Base-by-base conservation (phyloP, 345 rosid genomes). In the Toxicodendron radicans region DNA sequence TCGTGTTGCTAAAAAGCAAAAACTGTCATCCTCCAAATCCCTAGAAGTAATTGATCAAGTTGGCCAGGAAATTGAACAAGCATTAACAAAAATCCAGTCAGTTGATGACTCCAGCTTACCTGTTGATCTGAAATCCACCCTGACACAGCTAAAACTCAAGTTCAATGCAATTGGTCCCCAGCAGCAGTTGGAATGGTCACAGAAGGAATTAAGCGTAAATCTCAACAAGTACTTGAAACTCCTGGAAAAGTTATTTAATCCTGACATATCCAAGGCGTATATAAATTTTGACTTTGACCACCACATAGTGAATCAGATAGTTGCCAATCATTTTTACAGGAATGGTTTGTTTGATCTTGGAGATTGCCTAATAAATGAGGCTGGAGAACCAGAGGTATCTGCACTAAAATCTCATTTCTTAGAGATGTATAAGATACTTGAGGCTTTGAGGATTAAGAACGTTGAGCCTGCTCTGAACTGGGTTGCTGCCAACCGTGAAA, bases 331-430 rank as follows among this genome's bases (percentile, higher is more conserved):
- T 78, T 86, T 90, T 48, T 91, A 95, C 79, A 79, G 80, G 79
- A 87, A 85, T 62, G 96, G 98, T 27, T 83, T 87, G 81, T 91
- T 95, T 79, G 94, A 93, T 74, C 71, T 90, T 23, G 96, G 98
- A 56, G 97, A 95, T 79, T 87, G 85, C 82, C 77, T 92, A 14
- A 77, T 82, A 67, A 79, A 75, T 63, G 98, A 93, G 73, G 86
- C 90, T 78, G 86, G 79, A 62, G 89, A 80, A 78, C 78, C 87
- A 18, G 88, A 80, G 76, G 85, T 78, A 12, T 63, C 66, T 61
- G 72, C 63, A 71, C 60, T 75, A 32, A 86, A 81, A 78, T 86
- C 87, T 70, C 91, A 86, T 48, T 91, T 79, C 67, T 60, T 87
- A 65, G 90, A 91, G 78, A 66, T 91, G 79, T 74, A 83, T 75